Base-by-base conservation (phyloP, 495 filamentous ascomycete species). In the Tricharina praecox region DNA sequence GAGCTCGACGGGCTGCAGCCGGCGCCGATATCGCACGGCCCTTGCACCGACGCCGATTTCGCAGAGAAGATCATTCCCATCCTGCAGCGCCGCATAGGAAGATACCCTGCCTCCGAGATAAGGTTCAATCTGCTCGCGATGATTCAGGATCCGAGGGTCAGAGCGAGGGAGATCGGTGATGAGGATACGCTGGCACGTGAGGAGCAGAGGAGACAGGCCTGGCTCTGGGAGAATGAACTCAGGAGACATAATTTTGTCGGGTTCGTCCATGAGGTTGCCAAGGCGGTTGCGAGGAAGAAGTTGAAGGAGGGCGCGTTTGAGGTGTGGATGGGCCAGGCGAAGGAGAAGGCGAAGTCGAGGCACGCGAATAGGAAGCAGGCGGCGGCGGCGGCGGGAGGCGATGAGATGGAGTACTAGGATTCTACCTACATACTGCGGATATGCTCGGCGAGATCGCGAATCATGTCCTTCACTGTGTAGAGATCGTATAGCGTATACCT, bases 141-240 rank as follows among this genome's bases (percentile, higher is more conserved):
- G 75, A 77, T 85, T 47, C 69, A 76, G 51, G 90, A 99, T 66
- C 69, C 82, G 57, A 68, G 90, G 45, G 63, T 79, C 11, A 62
- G 70, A 49, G 92, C 92, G 45, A 63, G 72, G 35, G 85, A 90
- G 68, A 70, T 86, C 46, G 90, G 88, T 15, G 90, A 99, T 64
- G 51, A 55, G 43, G 88, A 93, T 64, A 64, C 72, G 61, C 62
- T 96, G 55, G 70, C 75, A 55, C 68, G 78, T 47, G 86, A 96
- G 73, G 78, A 87, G 71, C 66, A 71, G 62, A 93, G 93, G 76
- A 67, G 90, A 46, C 70, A 67, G 44, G 82, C 74, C 24, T 99
- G 90, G 92, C 72, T 74, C 57, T 96, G 87, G 77, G 90, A 99
- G 74, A 96, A 99, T 66, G 83, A 86, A 23, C 67, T 99, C 61